These are phyloP conservation scores for Pharnaceum exiguum DNA, from an alignment of 148 eudicot genomes.

Conservation along the genomic window DNA sequence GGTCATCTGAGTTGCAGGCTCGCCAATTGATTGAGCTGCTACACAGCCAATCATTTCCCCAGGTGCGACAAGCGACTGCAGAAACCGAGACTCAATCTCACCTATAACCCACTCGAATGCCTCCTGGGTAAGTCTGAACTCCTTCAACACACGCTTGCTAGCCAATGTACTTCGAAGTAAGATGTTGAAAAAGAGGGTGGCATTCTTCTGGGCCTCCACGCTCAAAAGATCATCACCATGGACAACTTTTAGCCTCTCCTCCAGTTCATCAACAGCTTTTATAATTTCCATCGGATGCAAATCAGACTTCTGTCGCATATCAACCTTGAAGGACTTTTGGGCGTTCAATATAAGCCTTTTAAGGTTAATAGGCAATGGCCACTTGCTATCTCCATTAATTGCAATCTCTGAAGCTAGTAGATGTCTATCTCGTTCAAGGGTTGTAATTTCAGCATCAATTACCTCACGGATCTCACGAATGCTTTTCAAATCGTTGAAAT, in stretches of 20 bases:
- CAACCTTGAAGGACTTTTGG: conserved; percentile 90
- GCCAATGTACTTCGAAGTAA: conserved; percentile 88
- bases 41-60: conserved; percentile 99
- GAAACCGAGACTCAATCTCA: conserved; percentile 88
- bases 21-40: conserved; percentile 99
- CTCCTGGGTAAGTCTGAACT: conserved; percentile 83
- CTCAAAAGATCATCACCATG: conserved; percentile 91
- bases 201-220: conserved; percentile 95
- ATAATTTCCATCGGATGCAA: conserved; percentile 98
- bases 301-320: conserved; percentile 76
- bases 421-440: conserved; percentile 77
- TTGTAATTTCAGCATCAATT: conserved; percentile 90
- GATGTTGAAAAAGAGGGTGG: conserved; percentile 88
- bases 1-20: conserved; percentile 99
- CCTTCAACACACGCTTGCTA: conserved; percentile 86
- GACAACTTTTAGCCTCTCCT: conserved; percentile 89
- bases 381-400: conserved; percentile 81
- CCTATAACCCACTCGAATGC: conserved; percentile 99
- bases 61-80: conserved; percentile 96
- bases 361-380: conserved; percentile 96
- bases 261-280: conserved; percentile 95
- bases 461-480: conserved; percentile 93
- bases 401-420: conserved; percentile 94
- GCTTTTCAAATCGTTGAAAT: conserved; percentile 82
- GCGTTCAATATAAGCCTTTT: conserved; percentile 88